A percentile compares a stretch with the other conserved stretches of the same genome.
phyloP scores from a whole-genome alignment of 495 filamentous ascomycete species.

The Delitschia confertaspora region DNA sequence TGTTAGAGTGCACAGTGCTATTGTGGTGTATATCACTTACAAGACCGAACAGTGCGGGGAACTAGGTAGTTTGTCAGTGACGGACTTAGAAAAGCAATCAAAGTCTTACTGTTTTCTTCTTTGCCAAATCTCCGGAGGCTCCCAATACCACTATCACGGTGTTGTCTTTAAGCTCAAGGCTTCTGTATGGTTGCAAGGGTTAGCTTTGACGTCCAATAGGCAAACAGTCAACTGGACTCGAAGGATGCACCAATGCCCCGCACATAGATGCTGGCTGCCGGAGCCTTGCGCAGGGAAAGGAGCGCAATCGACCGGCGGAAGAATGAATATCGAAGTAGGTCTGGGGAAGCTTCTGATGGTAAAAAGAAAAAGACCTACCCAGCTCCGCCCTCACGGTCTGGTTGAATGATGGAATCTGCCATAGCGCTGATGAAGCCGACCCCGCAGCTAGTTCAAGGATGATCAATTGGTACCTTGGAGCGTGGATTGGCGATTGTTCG shows the following conservation, averaged over 20 bases:
- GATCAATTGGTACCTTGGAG: neutral
- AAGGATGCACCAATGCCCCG: no score
- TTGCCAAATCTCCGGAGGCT: constrained; percentile 93
- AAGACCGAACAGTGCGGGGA: constrained; percentile 95
- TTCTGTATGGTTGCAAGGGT: constrained; percentile 40
- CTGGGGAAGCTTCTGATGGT: neutral
- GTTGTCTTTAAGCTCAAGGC: constrained; percentile 94
- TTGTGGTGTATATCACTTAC: constrained; percentile 49
- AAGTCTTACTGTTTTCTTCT: constrained; percentile 99
- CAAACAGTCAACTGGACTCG: no score
- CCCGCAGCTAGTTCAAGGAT: neutral
- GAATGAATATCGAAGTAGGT: neutral
- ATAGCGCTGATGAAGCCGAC: constrained; percentile 34
- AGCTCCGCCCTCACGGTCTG: constrained; percentile 51
- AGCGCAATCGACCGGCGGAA: neutral
- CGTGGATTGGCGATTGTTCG: neutral
- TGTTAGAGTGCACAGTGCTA: constrained; percentile 4
- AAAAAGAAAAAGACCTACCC: constrained; percentile 47
- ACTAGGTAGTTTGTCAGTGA: constrained; percentile 46
- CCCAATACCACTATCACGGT: constrained; percentile 96
- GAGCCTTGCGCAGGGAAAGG: no score
- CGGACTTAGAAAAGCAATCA: constrained; percentile 16
- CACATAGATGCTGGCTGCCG: no score
- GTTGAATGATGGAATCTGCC: constrained; percentile 55
- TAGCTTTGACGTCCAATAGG: constrained; percentile 8